These are phyloP conservation scores for Leccinum aurantiacum DNA, from an alignment of 768 basidiomycete genomes.

Conservation along the genomic window DNA sequence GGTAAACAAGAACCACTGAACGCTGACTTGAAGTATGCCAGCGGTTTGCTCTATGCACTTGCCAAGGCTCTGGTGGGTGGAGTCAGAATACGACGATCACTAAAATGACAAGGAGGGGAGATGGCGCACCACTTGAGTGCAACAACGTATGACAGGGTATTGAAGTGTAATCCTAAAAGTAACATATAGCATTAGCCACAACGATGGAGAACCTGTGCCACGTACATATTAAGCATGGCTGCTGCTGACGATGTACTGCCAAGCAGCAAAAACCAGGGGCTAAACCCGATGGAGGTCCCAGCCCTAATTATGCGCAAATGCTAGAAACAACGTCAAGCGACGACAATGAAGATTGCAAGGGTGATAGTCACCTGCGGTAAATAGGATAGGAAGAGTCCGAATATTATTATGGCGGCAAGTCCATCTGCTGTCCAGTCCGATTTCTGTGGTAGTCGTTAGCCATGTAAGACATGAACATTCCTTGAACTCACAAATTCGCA, in stretches of 20 bases:
- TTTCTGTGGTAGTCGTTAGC: conserved; percentile 41
- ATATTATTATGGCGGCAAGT: conserved; percentile 63
- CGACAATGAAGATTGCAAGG: not conserved
- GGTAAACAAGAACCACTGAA: conserved; percentile 85
- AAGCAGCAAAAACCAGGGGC: conserved; percentile 86
- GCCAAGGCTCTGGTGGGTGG: conserved; percentile 53
- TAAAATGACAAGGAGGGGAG: not conserved
- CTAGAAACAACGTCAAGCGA: conserved; percentile 35
- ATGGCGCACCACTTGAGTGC: conserved; percentile 65
- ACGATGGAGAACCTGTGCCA: not conserved
- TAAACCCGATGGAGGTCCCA: conserved; percentile 84
- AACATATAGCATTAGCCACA: not conserved
- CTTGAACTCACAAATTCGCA: conserved; percentile 23
- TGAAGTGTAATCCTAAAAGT: conserved; percentile 74
- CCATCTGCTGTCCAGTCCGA: conserved; percentile 68
- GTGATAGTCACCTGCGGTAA: conserved; percentile 62
- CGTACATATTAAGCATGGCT: conserved; percentile 82
- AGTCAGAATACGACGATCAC: not conserved
- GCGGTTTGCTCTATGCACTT: conserved; percentile 78
- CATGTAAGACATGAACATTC: not conserved
- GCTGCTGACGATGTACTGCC: conserved; percentile 84
- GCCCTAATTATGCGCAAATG: conserved; percentile 78
- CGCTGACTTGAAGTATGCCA: conserved; percentile 76
- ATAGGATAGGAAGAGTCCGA: conserved; percentile 81
- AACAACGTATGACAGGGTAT: conserved; percentile 81